These are phyloP conservation scores for Smallanthus sonchifolius DNA, from an alignment of 129 eudicot species.

Conservation along the genomic window DNA sequence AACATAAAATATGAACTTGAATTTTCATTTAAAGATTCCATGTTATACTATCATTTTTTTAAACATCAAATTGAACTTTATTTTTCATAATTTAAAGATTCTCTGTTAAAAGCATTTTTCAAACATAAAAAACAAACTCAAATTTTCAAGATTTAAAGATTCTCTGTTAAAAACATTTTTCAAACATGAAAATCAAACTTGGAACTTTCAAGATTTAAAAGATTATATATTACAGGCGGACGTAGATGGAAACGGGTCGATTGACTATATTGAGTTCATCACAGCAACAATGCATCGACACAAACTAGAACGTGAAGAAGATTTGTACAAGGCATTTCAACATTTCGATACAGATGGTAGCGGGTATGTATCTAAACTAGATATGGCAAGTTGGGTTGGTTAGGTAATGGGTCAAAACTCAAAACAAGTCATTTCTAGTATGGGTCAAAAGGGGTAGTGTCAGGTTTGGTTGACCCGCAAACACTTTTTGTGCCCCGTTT, in stretches of 20 bases:
- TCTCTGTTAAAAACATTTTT: neutral
- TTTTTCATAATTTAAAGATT: neutral
- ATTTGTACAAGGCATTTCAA: slow-evolving; percentile 81
- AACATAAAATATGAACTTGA: neutral
- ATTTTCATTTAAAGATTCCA: neutral
- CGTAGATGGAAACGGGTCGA: slow-evolving; percentile 89
- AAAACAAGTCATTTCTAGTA: neutral
- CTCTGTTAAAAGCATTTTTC: neutral
- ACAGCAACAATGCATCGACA: slow-evolving; percentile 97
- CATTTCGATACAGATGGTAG: slow-evolving; percentile 77
- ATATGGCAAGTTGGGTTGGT: neutral
- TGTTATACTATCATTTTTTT: neutral
- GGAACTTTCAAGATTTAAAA: neutral
- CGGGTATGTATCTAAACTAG: slow-evolving; percentile 48
- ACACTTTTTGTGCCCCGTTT: neutral
- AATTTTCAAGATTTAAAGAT: neutral
- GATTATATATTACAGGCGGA: slow-evolving; percentile 54
- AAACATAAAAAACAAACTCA: neutral
- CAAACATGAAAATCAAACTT: neutral
- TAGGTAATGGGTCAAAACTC: neutral
- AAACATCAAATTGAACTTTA: neutral
- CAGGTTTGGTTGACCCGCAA: neutral
- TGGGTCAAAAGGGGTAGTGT: neutral
- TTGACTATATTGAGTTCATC: slow-evolving; percentile 87
- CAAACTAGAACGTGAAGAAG: slow-evolving; percentile 78